Base-by-base conservation (phyloP, 495 filamentous ascomycete species). In the Trichoderma virens region DNA sequence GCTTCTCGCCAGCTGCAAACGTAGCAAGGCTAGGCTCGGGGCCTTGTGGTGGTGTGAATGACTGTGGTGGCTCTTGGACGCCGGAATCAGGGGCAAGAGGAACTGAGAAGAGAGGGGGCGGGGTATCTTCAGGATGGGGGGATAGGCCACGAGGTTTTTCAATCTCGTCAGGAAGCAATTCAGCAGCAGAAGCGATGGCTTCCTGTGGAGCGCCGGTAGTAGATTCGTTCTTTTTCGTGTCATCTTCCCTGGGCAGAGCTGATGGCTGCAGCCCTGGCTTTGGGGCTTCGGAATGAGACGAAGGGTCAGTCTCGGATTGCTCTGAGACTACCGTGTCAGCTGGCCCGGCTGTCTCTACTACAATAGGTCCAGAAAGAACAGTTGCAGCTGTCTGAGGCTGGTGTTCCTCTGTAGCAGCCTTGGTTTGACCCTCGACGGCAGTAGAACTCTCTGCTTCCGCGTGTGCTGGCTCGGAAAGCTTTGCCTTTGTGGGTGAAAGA, bases 91-190 rank as follows among this genome's bases (percentile, higher is more conserved):
- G 54, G 11, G 54, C 63, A 13, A 59, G 41, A 54, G 62, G 62
- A 16, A 20, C 62, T 6, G 78, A 73, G 71, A 90, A 91, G 13
- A 92, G 74, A 28, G 89, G 88, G 2, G 86, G 79, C 0, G 89
- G 89, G 30, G 83, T 85, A 65, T 90, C 88, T 59, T 90, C 86
- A 3, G 87, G 76, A 59, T 84, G 81, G 8, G 84, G 77, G 11
- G 83, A 81, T 31, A 85, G 70, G 9, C 51, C 51, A n/a, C 51
- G 51, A 28, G 51, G 18, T 6, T 56, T 56, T 9, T 56, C 51
- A 14, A 30, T 30, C 3, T 56, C 51, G 25, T 56, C 51, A 56
- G 51, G 51, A 56, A 30, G 23, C 51, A 56, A 16, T 14, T 56
- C 25, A 9, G 13, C 51, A 18, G 20, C 25, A 18, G 23, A 8